Evolutionary conservation across 1,139 yeast species (phyloP).

Genomic region (Yamadazyma spencermartinsiae): DNA sequence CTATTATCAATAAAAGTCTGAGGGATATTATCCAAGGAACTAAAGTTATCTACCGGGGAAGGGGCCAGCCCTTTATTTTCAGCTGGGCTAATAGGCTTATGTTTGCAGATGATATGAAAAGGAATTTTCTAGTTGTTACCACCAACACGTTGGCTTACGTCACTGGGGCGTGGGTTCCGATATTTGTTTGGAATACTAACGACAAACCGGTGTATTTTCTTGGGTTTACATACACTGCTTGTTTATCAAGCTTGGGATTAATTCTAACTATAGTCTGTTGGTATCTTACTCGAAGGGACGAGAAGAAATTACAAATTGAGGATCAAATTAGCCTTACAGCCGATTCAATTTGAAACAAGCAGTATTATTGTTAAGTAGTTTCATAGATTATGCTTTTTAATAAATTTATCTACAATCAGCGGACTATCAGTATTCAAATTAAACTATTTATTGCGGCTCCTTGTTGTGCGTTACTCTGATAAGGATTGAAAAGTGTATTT

Average conservation of each 20-base stretch:
- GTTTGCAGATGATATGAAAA: constrained; percentile 47
- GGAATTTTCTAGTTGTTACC: constrained; percentile 49
- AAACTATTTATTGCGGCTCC: too few relatives aligned
- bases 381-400: too few relatives aligned
- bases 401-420: too few relatives aligned
- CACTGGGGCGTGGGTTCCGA: constrained; percentile 49
- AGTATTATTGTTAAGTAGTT: too few relatives aligned
- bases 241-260: constrained; percentile 42
- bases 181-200: constrained; percentile 51
- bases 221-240: constrained; percentile 54
- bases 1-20: constrained; percentile 43
- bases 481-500: too few relatives aligned
- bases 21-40: constrained; percentile 42
- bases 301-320: too few relatives aligned
- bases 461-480: too few relatives aligned
- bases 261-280: constrained; percentile 33
- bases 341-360: too few relatives aligned
- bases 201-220: constrained; percentile 47
- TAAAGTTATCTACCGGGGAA: constrained; percentile 62
- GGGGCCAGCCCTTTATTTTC: constrained; percentile 49
- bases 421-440: too few relatives aligned
- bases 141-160: constrained; percentile 56
- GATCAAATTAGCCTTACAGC: too few relatives aligned
- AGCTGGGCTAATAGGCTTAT: constrained; percentile 55
- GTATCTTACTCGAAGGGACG: constrained; percentile 21